Evolutionary conservation across 176 grass and related monocot species (phyloP).

Genomic region (Phyllostachys edulis): DNA sequence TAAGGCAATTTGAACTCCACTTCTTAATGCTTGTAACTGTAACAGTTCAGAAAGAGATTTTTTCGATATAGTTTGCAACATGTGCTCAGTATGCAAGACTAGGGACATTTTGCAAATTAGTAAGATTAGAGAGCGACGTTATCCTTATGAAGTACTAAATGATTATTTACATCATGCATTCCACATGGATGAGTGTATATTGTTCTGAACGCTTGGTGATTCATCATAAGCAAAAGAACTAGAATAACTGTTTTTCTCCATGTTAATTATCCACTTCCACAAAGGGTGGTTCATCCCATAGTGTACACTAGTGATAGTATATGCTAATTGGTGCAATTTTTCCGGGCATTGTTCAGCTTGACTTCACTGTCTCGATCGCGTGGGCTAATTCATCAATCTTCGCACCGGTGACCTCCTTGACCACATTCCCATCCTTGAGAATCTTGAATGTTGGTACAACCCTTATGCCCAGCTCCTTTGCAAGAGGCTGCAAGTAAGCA

Average conservation of each 20-base stretch:
- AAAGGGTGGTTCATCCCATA: conserved; percentile 29
- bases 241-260: conserved; percentile 33
- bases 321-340: conserved; percentile 30
- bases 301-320: conserved; percentile 29
- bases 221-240: conserved; percentile 42
- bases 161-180: conserved; percentile 39
- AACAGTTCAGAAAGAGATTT: neutral
- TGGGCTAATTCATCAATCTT: conserved; percentile 74
- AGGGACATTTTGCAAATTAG: neutral
- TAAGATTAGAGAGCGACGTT: conserved; percentile 1
- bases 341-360: conserved; percentile 46
- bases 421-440: conserved; percentile 74
- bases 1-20: neutral
- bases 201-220: conserved; percentile 27
- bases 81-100: neutral
- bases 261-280: conserved; percentile 29
- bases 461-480: conserved; percentile 82
- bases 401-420: conserved; percentile 86
- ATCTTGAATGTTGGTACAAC: conserved; percentile 97
- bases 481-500: conserved; percentile 58
- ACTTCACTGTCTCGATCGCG: conserved; percentile 68
- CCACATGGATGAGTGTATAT: conserved; percentile 22
- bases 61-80: conserved; percentile 17
- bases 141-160: conserved; percentile 26
- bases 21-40: too few species aligned